A percentile compares a stretch with the other conserved stretches of the same genome.
phyloP scores from a whole-genome alignment of 1,139 yeast genomes.

The Yarrowia galli region DNA sequence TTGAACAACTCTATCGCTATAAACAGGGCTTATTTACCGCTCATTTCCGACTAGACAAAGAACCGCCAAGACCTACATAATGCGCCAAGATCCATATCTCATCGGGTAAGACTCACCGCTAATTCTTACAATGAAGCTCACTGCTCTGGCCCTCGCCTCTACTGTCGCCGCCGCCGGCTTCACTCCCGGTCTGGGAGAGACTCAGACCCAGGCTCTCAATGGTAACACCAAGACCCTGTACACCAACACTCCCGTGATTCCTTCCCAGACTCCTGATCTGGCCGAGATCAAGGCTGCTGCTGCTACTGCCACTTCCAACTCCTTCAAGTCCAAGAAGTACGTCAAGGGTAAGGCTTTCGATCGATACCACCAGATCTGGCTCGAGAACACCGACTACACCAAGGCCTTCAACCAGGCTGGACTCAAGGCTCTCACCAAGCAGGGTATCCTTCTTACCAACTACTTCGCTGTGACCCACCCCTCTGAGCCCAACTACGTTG shows the following conservation, averaged over 20 bases:
- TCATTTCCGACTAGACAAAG: not conserved
- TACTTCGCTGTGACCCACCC: constrained; percentile 61
- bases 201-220: constrained; percentile 50
- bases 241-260: constrained; percentile 27
- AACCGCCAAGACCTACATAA: constrained; percentile 29
- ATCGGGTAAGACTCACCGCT: constrained; percentile 6
- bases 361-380: constrained; percentile 56
- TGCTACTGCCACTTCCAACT: constrained; percentile 53
- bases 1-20: constrained; percentile 11
- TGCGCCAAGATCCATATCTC: constrained; percentile 29
- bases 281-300: constrained; percentile 47
- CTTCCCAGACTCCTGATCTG: constrained; percentile 8
- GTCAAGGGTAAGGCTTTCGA: constrained; percentile 56
- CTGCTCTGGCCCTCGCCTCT: constrained; percentile 23
- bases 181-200: constrained; percentile 51
- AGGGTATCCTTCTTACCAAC: constrained; percentile 57
- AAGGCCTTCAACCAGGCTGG: constrained; percentile 55
- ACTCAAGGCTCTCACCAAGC: constrained; percentile 52
- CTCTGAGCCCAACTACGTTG: constrained; percentile 60
- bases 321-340: constrained; percentile 47
- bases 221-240: constrained; percentile 47
- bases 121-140: not conserved
- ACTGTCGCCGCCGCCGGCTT: constrained; percentile 46
- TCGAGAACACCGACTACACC: constrained; percentile 59
- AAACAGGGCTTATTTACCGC: not conserved